Conservation (phyloP, 305 asterid species). For the Galium porrigens region DNA sequence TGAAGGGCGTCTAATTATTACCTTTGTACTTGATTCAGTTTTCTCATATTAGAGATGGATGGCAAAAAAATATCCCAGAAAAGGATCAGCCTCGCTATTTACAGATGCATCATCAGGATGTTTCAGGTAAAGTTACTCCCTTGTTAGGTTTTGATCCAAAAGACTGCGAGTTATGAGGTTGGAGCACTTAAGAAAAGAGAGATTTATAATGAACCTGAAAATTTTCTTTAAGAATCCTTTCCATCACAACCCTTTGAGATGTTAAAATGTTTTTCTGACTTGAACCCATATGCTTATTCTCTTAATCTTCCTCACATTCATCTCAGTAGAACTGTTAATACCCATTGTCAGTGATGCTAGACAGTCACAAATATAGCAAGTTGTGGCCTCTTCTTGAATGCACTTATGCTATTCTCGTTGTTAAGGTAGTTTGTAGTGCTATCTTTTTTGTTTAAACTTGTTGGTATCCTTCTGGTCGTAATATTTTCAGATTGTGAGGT, state of each 20-base stretch:
- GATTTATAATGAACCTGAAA: slow-evolving; percentile 11
- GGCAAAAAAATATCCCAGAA: slow-evolving; percentile 22
- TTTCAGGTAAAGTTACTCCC: slow-evolving; percentile 15
- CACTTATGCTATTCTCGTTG: neutral
- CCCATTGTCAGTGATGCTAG: neutral
- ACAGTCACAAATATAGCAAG: neutral
- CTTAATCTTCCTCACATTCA: neutral
- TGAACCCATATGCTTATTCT: neutral
- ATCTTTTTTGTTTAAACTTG: too few species aligned
- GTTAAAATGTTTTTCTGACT: slow-evolving; percentile 16
- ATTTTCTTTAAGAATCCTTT: slow-evolving; percentile 6
- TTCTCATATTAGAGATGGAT: slow-evolving; percentile 23
- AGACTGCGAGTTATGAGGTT: slow-evolving; percentile 1
- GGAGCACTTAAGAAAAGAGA: slow-evolving; percentile 20
- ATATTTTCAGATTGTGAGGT: neutral
- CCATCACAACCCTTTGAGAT: slow-evolving; percentile 7
- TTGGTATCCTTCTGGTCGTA: neutral
- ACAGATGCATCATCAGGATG: slow-evolving; percentile 16
- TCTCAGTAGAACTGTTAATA: neutral
- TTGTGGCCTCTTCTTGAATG: slow-evolving; percentile 3
- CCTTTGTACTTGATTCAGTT: slow-evolving; percentile 19
- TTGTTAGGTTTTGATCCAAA: slow-evolving; percentile 16
- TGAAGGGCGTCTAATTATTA: neutral
- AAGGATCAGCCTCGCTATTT: slow-evolving; percentile 18
- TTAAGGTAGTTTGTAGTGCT: neutral